Base-by-base conservation (phyloP, 352 stramenopile species). In the Pythium grandisporangium region DNA sequence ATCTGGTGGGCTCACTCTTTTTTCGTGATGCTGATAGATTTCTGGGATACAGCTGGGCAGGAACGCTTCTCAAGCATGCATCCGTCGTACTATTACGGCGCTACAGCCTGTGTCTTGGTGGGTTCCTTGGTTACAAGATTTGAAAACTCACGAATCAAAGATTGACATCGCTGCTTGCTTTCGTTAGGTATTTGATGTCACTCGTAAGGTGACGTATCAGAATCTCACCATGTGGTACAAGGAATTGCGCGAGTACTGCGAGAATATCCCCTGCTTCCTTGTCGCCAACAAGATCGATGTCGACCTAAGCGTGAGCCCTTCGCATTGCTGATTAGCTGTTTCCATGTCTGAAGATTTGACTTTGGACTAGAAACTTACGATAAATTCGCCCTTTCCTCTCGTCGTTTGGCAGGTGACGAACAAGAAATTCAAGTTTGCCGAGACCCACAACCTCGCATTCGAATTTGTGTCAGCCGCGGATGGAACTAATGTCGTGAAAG, bases 201-300 rank as follows among this genome's bases (percentile, higher is more conserved):
- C 93, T 5, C 71, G 92, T 40, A 98, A 98, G 51, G 70, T 89
- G 26, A 98, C 93, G 29, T 98, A 97, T 57, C 76, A 96, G 58
- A 95, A 98, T 50, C 63, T 98, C 35, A 61, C 73, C 6, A 84
- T 95, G 40, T 94, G 80, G 79, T 92, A 91, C 63, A 75, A 90
- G 41, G 93, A 98, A 58, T 61, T 98, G 2, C 67, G 92, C 22
- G 64, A 95, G 30, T 95, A 97, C 61, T 97, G 86, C 60, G 82
- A 95, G 38, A 86, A 61, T 43, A 96, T 97, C 44, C 90, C 92
- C 4, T 93, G 76, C 46, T 92, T 98, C 37, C 51, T 97, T 11
- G 88, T 97, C n/a, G 92, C 92, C 25, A 98, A 98, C 71, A 98
- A 98, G 60, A 96, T 98, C 38, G 92, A 98, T 64, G 77, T 97